A percentile compares a stretch with the other conserved stretches of the same genome.
phyloP scores from a whole-genome alignment of 176 grass and related monocot genomes.

The Chloris gayana region DNA sequence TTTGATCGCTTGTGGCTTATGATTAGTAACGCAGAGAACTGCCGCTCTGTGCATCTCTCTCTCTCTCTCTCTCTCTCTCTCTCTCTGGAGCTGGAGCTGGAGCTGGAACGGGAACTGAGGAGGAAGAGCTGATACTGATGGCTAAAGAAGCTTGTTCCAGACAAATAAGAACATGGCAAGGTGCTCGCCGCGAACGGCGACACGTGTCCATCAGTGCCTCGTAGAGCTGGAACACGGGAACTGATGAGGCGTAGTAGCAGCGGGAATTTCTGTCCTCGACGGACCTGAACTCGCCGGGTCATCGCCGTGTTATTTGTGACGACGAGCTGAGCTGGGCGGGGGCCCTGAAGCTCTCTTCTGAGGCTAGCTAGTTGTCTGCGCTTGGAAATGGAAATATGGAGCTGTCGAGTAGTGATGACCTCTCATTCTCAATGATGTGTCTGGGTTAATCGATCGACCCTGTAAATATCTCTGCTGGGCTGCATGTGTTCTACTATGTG shows the following conservation, averaged over 20 bases:
- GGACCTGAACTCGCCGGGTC: conserved; percentile 66
- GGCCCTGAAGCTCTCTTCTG: conserved; percentile 26
- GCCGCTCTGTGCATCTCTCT: too few relatives aligned
- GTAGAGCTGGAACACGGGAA: not conserved
- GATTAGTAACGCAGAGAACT: too few relatives aligned
- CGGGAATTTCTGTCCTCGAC: too few relatives aligned
- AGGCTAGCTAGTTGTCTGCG: not conserved
- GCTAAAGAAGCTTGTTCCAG: not conserved
- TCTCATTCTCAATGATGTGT: too few relatives aligned
- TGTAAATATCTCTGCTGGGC: not conserved
- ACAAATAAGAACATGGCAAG: not conserved
- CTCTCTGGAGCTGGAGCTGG: too few relatives aligned
- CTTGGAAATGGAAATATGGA: not conserved
- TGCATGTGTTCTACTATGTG: not conserved
- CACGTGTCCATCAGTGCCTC: not conserved
- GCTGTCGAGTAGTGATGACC: too few relatives aligned
- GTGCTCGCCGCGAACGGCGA: not conserved
- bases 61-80: too few relatives aligned
- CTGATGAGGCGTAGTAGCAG: too few relatives aligned
- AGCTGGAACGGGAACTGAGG: too few relatives aligned
- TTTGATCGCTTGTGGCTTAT: too few relatives aligned
- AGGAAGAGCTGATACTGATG: not conserved
- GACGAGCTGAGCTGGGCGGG: conserved; percentile 52
- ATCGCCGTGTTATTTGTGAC: conserved; percentile 34
- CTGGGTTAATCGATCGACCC: not conserved